These are phyloP conservation scores for Akanthomyces dipterigenus DNA, from an alignment of 2,329 filamentous ascomycete genomes.

Conservation along the genomic window DNA sequence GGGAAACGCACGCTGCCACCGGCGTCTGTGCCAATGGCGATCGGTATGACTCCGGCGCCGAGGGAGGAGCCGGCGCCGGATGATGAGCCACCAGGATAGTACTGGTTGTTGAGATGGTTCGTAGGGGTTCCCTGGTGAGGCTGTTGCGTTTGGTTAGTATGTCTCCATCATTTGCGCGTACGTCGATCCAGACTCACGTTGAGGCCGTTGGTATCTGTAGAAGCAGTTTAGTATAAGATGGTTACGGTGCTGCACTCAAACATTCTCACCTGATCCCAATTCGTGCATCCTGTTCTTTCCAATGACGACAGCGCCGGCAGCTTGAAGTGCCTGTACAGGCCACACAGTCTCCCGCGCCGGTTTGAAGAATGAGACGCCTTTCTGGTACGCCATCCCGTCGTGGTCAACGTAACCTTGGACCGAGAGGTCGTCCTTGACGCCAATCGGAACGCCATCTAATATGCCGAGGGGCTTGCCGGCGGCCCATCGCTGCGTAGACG, in stretches of 20 bases:
- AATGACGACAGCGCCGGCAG: slow-evolving; percentile 67
- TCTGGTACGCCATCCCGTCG: slow-evolving; percentile 56
- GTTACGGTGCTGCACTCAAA: background rate
- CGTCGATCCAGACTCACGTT: slow-evolving; percentile 43
- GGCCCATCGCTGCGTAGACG: slow-evolving; percentile 66
- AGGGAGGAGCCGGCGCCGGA: slow-evolving; percentile 69
- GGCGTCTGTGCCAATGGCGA: slow-evolving; percentile 67
- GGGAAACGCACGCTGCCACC: slow-evolving; percentile 73
- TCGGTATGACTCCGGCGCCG: slow-evolving; percentile 64
- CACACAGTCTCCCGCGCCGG: slow-evolving; percentile 53
- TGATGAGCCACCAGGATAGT: slow-evolving; percentile 77
- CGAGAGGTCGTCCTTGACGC: slow-evolving; percentile 75
- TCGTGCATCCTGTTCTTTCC: slow-evolving; percentile 79
- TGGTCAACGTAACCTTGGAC: slow-evolving; percentile 64
- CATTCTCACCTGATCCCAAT: slow-evolving; percentile 55
- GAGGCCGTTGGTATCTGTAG: slow-evolving; percentile 69
- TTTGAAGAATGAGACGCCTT: slow-evolving; percentile 43
- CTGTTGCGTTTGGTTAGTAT: slow-evolving; percentile 29
- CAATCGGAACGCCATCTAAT: slow-evolving; percentile 76
- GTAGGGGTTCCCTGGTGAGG: slow-evolving; percentile 58
- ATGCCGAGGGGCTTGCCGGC: slow-evolving; percentile 58
- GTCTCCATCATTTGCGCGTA: background rate
- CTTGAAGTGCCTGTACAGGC: slow-evolving; percentile 64
- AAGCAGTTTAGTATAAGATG: background rate
- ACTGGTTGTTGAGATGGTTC: slow-evolving; percentile 69